Evolutionary conservation across 805 yeast species (phyloP), one percentile per base, ranked within the genome.

Genomic region (Vanderwaltozyma tropicalis): DNA sequence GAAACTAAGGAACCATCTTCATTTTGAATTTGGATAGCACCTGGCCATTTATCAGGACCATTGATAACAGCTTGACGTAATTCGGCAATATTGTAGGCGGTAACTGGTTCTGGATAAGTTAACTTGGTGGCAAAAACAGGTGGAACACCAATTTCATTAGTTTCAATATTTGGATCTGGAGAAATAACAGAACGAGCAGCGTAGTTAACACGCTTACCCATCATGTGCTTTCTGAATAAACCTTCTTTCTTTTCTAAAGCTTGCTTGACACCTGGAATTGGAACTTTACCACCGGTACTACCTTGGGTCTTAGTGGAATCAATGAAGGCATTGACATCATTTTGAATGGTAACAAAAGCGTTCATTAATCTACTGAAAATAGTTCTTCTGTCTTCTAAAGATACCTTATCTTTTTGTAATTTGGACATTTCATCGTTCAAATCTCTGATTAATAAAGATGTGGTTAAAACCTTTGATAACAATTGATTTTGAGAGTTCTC

Each of bases 111-210:
- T 1, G 98, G 98, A 57, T 88, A 94, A 0, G 99, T 92, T 50
- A 92, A 71, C 61, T 88, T 89, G 42, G 75, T 79, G 14, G 99
- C 99, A 54, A 92, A 92, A 13, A 94, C 98, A 0, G 98, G 98
- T 24, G 99, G 99, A 40, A 92, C 89, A 66, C 98, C 99, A 57
- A 92, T 89, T 64, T 92, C 96, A 59, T 88, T 86, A 12, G 98
- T 94, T 67, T 92, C 98, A 51, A 92, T 72, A 68, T 83, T 92
- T 40, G 99, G 99, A 66, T 92, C 99, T 5, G 97, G 97, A 6
- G 97, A 88, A 64, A 92, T 92, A 53, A 92, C 99, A 9, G 98
- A 89, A 66, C 99, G 86, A 36, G 98, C 98, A 38, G 97, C 96
- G 56, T 85, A 89, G 62, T 92, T 94, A 42, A 92, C 99, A 70